Conservation (phyloP, 345 rosid species). For the Cardiospermum halicacabum region DNA sequence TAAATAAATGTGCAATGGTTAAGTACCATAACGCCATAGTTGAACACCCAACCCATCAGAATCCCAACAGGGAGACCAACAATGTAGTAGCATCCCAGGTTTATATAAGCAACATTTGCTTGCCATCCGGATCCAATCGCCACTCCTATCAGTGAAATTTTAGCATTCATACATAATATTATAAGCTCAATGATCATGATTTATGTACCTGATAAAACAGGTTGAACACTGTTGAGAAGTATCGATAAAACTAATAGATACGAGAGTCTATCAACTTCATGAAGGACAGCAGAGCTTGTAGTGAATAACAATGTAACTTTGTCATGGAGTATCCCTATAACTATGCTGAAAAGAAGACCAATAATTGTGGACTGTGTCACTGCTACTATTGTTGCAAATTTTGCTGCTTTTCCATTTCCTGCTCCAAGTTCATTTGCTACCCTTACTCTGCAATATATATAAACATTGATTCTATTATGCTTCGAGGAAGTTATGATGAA, state of each 20-base stretch:
- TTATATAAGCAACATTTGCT: conserved; percentile 53
- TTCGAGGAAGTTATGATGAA: too few species aligned
- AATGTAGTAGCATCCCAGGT: conserved; percentile 58
- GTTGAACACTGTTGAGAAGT: conserved; percentile 45
- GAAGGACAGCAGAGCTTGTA: conserved; percentile 30
- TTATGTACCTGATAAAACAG: conserved; percentile 49
- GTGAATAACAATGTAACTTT: conserved; percentile 38
- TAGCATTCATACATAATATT: neutral
- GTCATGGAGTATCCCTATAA: conserved; percentile 25
- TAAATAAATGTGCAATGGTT: neutral
- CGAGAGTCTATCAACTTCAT: conserved; percentile 28
- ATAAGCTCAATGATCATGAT: too few species aligned
- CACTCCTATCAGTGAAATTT: conserved; percentile 43
- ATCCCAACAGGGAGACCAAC: conserved; percentile 66
- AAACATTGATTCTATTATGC: too few species aligned
- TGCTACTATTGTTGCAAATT: conserved; percentile 35
- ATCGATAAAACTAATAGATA: conserved; percentile 34
- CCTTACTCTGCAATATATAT: conserved; percentile 44
- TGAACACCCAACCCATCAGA: conserved; percentile 53
- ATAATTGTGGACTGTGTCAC: conserved; percentile 30
- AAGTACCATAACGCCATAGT: conserved; percentile 57
- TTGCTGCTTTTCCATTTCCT: conserved; percentile 40
- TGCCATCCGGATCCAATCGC: conserved; percentile 89
- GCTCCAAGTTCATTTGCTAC: conserved; percentile 51
- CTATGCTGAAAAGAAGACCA: conserved; percentile 27